Evolutionary conservation across 345 rosid species (phyloP).

Genomic region (Excoecaria cochinchinensis): DNA sequence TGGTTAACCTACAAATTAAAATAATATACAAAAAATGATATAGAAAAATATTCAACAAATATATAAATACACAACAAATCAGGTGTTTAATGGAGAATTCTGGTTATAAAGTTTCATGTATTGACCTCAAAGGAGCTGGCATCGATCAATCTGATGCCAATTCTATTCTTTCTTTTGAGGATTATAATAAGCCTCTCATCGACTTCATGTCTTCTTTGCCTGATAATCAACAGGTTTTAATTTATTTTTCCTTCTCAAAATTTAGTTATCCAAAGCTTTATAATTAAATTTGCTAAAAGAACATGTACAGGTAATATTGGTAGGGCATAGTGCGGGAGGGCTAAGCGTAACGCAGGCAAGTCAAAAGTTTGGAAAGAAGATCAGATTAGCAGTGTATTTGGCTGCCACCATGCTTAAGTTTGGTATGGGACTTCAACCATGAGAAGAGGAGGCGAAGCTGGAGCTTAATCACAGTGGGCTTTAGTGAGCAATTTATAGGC

Average conservation of each 20-base stretch:
- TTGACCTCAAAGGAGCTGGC: constrained; percentile 73
- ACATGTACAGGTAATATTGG: constrained; percentile 75
- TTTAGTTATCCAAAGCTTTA: too few relatives aligned
- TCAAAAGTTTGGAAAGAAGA: constrained; percentile 55
- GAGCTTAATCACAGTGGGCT: too few relatives aligned
- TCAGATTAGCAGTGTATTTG: constrained; percentile 59
- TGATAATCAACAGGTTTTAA: constrained; percentile 57
- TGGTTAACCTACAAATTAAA: too few relatives aligned
- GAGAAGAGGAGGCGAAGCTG: too few relatives aligned
- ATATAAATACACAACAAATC: too few relatives aligned
- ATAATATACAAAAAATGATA: too few relatives aligned
- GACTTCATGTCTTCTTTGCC: constrained; percentile 62
- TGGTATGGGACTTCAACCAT: too few relatives aligned
- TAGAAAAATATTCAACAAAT: too few relatives aligned
- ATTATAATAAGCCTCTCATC: constrained; percentile 70
- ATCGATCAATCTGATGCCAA: constrained; percentile 50
- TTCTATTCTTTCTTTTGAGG: constrained; percentile 54
- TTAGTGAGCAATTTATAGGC: too few relatives aligned
- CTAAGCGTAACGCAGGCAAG: constrained; percentile 66
- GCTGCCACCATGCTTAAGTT: constrained; percentile 80
- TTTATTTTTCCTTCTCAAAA: too few relatives aligned
- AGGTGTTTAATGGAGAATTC: constrained; percentile 71
- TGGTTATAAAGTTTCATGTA: constrained; percentile 71
- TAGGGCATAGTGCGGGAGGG: constrained; percentile 96
- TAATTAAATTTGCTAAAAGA: too few relatives aligned